phyloP scores from a whole-genome alignment of 805 yeast species.

The Barnettozyma sucrosica region DNA sequence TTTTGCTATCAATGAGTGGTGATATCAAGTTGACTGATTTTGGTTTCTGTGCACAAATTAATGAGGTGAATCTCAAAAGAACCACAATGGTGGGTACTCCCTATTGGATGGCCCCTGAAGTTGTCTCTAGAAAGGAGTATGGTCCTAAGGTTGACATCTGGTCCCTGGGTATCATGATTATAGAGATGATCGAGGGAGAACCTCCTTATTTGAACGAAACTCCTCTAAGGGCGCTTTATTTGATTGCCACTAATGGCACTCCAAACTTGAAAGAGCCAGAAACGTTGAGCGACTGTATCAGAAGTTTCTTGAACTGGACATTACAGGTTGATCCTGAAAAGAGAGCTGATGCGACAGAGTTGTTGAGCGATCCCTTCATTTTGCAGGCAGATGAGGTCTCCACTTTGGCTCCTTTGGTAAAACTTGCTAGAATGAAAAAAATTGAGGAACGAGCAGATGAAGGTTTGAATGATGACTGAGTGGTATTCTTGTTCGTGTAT shows the following conservation, averaged over 20 bases:
- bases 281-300: conserved; percentile 57
- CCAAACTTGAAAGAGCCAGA: conserved; percentile 91
- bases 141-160: conserved; percentile 97
- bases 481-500: too few relatives aligned
- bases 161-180: conserved; percentile 97
- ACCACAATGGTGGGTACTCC: conserved; percentile 99
- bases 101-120: conserved; percentile 99
- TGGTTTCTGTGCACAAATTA: conserved; percentile 93
- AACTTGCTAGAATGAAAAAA: conserved; percentile 65
- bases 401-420: conserved; percentile 68
- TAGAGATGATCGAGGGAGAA: conserved; percentile 98
- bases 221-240: conserved; percentile 86
- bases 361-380: conserved; percentile 63
- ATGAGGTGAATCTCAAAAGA: conserved; percentile 75
- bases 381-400: conserved; percentile 53
- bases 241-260: conserved; percentile 95
- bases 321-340: conserved; percentile 78
- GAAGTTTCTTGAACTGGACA: conserved; percentile 68
- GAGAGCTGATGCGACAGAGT: conserved; percentile 71
- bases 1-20: conserved; percentile 75
- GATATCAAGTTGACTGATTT: conserved; percentile 92
- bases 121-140: conserved; percentile 88
- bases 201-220: conserved; percentile 97
- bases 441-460: conserved; percentile 32
- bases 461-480: conserved; percentile 7